Base-by-base conservation (phyloP, 306 rosid species). In the Neltuma alba region DNA sequence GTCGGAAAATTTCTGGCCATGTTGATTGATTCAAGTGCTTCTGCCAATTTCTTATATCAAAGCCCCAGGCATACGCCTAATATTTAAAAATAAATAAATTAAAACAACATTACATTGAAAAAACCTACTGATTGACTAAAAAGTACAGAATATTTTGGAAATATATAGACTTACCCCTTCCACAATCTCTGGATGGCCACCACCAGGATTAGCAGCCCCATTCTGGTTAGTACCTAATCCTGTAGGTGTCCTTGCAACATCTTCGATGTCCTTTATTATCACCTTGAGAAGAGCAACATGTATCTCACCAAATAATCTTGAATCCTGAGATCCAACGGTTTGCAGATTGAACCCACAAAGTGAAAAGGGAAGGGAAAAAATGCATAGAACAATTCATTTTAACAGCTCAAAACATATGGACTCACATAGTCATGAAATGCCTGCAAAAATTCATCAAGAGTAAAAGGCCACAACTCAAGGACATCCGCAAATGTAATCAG, bases 51-150 rank as follows among this genome's bases (percentile, higher is more conserved):
- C 93, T 83, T 79, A 94, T 94, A 82, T 94, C 99, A 92, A 94
- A 92, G 62, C 99, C 99, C 99, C 99, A 94, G n/a, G 95, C 89
- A 82, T 93, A 91, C 61, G 98, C 98, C 98, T 93, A 70, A 81
- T 63, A 79, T 28, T 41, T 41, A 41, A 9, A 11, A 41, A 41
- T 9, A 42, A 64, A 64, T 37, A 40, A 40, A 40, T 40, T 40
- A 70, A 75, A 83, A 64, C 40, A 74, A 62, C 66, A 66, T 76
- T 34, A 78, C 33, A 52, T 20, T 77, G 45, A 72, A 7, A 76
- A 77, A 82, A 79, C 57, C 74, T 25, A 79, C 13, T 58, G 62
- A 33, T 71, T 77, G 78, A 27, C 58, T 52, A 40, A 27, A 65
- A 74, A 80, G 47, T 48, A 70, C 21, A 55, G 33, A 37, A 68